phyloP scores from a whole-genome alignment of 2,329 filamentous ascomycete genomes.

The Didymella glomerata region DNA sequence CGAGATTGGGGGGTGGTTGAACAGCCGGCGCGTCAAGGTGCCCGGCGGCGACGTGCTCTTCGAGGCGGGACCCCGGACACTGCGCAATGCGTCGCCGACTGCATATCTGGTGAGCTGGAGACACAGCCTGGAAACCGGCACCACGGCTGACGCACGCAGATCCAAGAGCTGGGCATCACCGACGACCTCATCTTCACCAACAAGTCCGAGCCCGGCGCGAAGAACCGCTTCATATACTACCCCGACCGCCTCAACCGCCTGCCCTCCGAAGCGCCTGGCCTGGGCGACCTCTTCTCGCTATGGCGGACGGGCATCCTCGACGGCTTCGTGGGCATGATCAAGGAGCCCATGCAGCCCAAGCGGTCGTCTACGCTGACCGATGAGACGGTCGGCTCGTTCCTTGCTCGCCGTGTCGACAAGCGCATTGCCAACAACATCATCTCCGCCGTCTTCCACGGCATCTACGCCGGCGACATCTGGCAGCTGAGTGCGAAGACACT shows the following conservation, averaged over 20 bases:
- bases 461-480: slow-evolving; percentile 90
- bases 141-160: slow-evolving; percentile 52
- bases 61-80: slow-evolving; percentile 82
- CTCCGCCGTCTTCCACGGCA: slow-evolving; percentile 82
- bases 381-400: slow-evolving; percentile 75
- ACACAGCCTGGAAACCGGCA: background rate
- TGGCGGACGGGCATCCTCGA: slow-evolving; percentile 66
- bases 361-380: slow-evolving; percentile 60
- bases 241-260: slow-evolving; percentile 76
- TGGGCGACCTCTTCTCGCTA: slow-evolving; percentile 44
- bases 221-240: slow-evolving; percentile 85
- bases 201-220: slow-evolving; percentile 60
- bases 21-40: slow-evolving; percentile 69
- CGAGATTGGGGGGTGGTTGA: slow-evolving; percentile 83
- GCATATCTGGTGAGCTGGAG: slow-evolving; percentile 70
- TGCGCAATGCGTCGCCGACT: slow-evolving; percentile 74
- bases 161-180: slow-evolving; percentile 65
- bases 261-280: slow-evolving; percentile 28
- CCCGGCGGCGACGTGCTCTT: slow-evolving; percentile 73
- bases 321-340: slow-evolving; percentile 52
- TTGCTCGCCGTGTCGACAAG: slow-evolving; percentile 64
- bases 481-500: slow-evolving; percentile 77
- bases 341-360: slow-evolving; percentile 48
- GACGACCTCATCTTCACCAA: slow-evolving; percentile 65
- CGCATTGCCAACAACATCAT: slow-evolving; percentile 73